Percentiles rank a stretch among this genome's conserved stretches.
Conservation (phyloP, 345 rosid genomes). For the Lumnitzera littorea region DNA sequence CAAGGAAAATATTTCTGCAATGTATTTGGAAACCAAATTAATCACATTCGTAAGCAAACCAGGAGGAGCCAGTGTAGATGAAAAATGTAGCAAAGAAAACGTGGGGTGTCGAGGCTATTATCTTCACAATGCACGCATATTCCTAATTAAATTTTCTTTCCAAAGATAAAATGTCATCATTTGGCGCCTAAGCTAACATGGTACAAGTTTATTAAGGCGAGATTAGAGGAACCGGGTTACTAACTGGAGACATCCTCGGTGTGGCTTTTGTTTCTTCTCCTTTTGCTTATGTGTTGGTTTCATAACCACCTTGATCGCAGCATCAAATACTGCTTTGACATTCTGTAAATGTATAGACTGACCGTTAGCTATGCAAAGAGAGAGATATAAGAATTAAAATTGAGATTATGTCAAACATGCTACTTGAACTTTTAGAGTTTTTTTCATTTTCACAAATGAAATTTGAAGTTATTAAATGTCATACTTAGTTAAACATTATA, state of each 20-base stretch:
- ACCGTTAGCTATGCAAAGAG: too few species aligned
- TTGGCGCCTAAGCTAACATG: not conserved
- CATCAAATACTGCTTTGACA: slow-evolving; percentile 94
- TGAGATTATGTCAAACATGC: too few species aligned
- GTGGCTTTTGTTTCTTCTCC: slow-evolving; percentile 62
- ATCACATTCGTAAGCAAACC: not conserved
- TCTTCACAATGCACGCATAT: too few species aligned
- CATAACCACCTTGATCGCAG: slow-evolving; percentile 88
- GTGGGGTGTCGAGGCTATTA: too few species aligned
- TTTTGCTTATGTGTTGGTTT: slow-evolving; percentile 68
- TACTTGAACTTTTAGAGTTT: too few species aligned
- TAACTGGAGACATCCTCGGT: slow-evolving; percentile 66
- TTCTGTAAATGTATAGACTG: slow-evolving; percentile 38
- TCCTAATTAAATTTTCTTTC: too few species aligned
- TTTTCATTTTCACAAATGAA: too few species aligned
- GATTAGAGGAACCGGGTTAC: slow-evolving; percentile 15
- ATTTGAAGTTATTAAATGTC: too few species aligned
- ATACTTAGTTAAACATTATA: too few species aligned
- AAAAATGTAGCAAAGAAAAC: too few species aligned
- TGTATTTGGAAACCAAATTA: not conserved
- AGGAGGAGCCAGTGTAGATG: not conserved
- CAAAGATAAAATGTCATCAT: too few species aligned
- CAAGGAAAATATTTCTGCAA: slow-evolving; percentile 21
- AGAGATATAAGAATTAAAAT: too few species aligned
- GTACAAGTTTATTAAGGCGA: not conserved